Conservation (phyloP, 2,329 filamentous ascomycete genomes). For the Dactylellina parvicollis region DNA sequence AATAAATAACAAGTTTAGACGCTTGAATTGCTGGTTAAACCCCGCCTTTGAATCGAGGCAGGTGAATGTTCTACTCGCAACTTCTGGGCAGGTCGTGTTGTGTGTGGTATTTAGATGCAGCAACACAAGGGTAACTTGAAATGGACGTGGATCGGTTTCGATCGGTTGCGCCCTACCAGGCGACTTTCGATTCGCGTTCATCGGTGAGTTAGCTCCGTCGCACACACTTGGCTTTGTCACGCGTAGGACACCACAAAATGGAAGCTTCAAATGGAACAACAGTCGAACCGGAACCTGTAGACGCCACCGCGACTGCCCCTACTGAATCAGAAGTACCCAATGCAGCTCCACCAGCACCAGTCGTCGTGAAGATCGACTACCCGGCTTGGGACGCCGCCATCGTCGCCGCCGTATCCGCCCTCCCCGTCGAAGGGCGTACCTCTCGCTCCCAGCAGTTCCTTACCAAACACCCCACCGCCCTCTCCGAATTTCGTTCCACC, state of each 20-base stretch:
- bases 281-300: not conserved
- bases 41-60: no score
- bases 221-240: no score
- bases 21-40: no score
- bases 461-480: constrained; percentile 21
- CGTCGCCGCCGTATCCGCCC: constrained; percentile 20
- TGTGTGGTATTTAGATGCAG: not conserved
- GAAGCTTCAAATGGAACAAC: not conserved
- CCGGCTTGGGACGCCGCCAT: constrained; percentile 38
- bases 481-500: constrained; percentile 19
- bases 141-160: not conserved
- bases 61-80: no score
- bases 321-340: not conserved
- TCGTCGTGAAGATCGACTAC: constrained; percentile 17
- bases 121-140: not conserved
- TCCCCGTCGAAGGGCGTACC: constrained; percentile 17
- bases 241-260: not conserved
- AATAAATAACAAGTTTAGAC: no score
- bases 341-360: not conserved
- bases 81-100: no score
- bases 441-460: constrained; percentile 44
- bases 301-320: not conserved
- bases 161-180: not conserved
- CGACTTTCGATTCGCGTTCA: not conserved
- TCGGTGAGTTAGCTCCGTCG: not conserved